Conservation (phyloP, 805 yeast genomes). For the Ogataea salicorniae region DNA sequence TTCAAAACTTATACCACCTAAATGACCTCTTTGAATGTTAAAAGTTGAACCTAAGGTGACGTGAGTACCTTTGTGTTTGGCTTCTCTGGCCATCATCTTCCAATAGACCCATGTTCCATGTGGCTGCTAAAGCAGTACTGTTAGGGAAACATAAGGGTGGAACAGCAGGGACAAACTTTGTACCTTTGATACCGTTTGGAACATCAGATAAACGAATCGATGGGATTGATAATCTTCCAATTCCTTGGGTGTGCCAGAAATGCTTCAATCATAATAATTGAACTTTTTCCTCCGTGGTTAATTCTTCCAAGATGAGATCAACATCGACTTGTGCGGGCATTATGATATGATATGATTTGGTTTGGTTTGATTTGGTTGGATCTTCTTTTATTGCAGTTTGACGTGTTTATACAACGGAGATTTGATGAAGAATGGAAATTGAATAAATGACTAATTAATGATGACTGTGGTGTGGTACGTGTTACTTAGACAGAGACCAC, state of each 20-base stretch:
- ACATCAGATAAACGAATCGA: conserved; percentile 37
- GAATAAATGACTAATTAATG: too few relatives aligned
- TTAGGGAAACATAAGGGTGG: conserved; percentile 43
- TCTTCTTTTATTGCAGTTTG: too few relatives aligned
- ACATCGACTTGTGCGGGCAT: conserved; percentile 5
- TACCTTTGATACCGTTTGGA: conserved; percentile 46
- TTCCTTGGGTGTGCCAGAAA: conserved; percentile 36
- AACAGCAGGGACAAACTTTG: conserved; percentile 34
- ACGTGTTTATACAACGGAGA: too few relatives aligned
- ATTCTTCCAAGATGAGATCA: conserved; percentile 11
- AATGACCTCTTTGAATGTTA: conserved; percentile 40
- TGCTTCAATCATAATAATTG: conserved; percentile 25
- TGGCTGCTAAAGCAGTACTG: conserved; percentile 42
- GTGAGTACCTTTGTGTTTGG: conserved; percentile 39
- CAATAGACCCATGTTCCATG: conserved; percentile 37
- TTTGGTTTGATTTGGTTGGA: too few relatives aligned
- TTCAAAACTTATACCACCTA: conserved; percentile 57
- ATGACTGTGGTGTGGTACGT: too few relatives aligned
- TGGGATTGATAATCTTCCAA: conserved; percentile 33
- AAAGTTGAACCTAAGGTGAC: conserved; percentile 32
- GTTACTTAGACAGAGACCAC: too few relatives aligned
- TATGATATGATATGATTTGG: too few relatives aligned
- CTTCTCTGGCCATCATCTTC: conserved; percentile 39
- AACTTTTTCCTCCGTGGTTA: conserved; percentile 26
- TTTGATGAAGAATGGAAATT: too few relatives aligned